Evolutionary conservation across 495 filamentous ascomycete genomes (phyloP), one percentile per base, ranked within the genome.

Genomic region (Neurospora sublineolata): DNA sequence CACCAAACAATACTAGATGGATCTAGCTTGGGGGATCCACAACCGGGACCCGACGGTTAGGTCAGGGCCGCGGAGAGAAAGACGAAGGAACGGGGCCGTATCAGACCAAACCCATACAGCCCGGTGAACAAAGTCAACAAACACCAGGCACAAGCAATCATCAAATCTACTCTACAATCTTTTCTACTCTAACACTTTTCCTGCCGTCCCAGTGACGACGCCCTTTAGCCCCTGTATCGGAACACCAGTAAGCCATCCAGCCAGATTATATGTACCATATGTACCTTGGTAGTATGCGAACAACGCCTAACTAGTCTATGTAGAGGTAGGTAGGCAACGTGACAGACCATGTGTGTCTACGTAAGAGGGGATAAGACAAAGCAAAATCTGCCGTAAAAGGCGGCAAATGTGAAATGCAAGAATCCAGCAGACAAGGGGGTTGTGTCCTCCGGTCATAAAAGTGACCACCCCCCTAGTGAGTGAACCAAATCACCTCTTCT

Each of bases 401-500:
- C 4, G 52, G 23, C 23, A 60, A 60, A 30, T 60, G 23, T 14
- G 23, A 14, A 60, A 60, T 30, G 52, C 23, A 58, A 58, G 11
- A 60, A 27, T 3, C 52, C 11, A 60, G 11, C 52, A 30, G 52
- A 27, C 5, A 60, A 60, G n/a, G n/a, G 11, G 41, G 18, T 44
- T 44, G 20, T 44, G 4, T 44, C 41, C n/a, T 52, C 20, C 44
- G n/a, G 44, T 10, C 44, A 23, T 36, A 36, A 20, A 52, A 23
- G 10, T 23, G 44, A 23, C n/a, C 10, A 23, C 11, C 23, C 23
- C 12, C 52, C 11, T 4, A 41, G 11, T 11, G 5, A 60, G 23
- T 30, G 12, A 30, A 23, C 12, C 52, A 60, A 38, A 70, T 70
- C 64, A 73, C 71, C 75, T 76, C 70, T 78, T 77, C 75, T 83